Evolutionary conservation across 495 filamentous ascomycete genomes (phyloP).

Genomic region (Annulohypoxylon maeteangense): DNA sequence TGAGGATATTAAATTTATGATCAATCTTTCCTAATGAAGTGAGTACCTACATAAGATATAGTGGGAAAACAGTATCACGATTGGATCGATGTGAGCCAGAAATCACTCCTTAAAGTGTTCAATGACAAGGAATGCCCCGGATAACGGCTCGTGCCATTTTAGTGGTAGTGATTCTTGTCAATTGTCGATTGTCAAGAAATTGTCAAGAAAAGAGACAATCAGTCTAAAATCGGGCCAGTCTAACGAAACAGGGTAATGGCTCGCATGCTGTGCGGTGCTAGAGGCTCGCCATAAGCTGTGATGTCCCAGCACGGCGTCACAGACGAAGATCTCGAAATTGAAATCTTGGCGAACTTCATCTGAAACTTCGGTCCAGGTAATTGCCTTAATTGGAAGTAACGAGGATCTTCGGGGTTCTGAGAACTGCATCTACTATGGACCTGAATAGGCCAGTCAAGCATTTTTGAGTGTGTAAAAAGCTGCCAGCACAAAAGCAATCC

Average conservation of each 20-base stretch:
- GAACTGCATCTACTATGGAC: neutral
- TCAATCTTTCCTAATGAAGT: neutral
- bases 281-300: neutral
- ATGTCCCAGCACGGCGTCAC: slow-evolving; percentile 2
- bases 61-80: neutral
- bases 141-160: neutral
- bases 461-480: neutral
- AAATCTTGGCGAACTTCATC: slow-evolving; percentile 19
- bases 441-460: neutral
- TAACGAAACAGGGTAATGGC: slow-evolving; percentile 1
- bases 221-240: neutral
- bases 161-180: neutral
- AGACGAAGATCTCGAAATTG: slow-evolving; percentile 1
- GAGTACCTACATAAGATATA: neutral
- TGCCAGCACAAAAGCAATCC: neutral
- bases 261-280: neutral
- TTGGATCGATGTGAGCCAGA: neutral
- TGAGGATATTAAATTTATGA: neutral
- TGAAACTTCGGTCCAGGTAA: slow-evolving; percentile 16
- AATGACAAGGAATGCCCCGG: neutral
- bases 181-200: neutral
- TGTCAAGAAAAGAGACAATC: neutral
- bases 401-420: neutral
- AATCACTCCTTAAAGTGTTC: neutral
- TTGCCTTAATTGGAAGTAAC: neutral